Evolutionary conservation across 2,329 filamentous ascomycete species (phyloP).

Genomic region (Arthroderma sp.): DNA sequence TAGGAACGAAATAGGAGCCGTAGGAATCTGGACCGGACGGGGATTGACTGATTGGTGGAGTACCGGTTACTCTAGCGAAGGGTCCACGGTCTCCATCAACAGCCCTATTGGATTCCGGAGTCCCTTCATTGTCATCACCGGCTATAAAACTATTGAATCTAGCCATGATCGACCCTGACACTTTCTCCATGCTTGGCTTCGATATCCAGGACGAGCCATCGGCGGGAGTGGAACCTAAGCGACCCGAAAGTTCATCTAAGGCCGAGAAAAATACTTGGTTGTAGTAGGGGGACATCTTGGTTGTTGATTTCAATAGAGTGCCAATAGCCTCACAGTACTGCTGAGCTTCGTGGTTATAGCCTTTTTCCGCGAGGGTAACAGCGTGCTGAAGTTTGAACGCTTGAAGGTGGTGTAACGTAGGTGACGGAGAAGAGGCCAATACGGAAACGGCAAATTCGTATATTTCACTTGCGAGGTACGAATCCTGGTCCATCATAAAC

Average conservation of each 20-base stretch:
- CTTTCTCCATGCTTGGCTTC: conserved; percentile 90
- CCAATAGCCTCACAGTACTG: conserved; percentile 83
- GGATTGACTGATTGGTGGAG: conserved; percentile 60
- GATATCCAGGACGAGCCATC: conserved; percentile 82
- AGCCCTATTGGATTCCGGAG: conserved; percentile 44
- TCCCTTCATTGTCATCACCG: conserved; percentile 67
- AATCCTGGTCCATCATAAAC: conserved; percentile 67
- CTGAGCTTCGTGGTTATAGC: conserved; percentile 67
- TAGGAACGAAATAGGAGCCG: conserved; percentile 38
- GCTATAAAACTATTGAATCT: conserved; percentile 95
- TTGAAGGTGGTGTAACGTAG: conserved; percentile 66
- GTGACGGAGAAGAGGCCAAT: conserved; percentile 41
- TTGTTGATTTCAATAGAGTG: conserved; percentile 62
- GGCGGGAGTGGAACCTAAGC: conserved; percentile 73
- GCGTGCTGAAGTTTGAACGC: conserved; percentile 88
- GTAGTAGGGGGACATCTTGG: conserved; percentile 76
- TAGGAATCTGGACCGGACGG: conserved; percentile 68
- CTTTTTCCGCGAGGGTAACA: conserved; percentile 67
- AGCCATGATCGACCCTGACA: conserved; percentile 78
- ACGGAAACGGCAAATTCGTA: conserved; percentile 84
- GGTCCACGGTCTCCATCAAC: conserved; percentile 54
- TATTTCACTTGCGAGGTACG: conserved; percentile 86
- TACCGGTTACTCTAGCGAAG: conserved; percentile 67
- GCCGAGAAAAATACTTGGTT: conserved; percentile 58
- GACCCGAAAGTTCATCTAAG: conserved; percentile 70